phyloP scores from a whole-genome alignment of 306 rosid species.

The Hippophae gyantsensis region DNA sequence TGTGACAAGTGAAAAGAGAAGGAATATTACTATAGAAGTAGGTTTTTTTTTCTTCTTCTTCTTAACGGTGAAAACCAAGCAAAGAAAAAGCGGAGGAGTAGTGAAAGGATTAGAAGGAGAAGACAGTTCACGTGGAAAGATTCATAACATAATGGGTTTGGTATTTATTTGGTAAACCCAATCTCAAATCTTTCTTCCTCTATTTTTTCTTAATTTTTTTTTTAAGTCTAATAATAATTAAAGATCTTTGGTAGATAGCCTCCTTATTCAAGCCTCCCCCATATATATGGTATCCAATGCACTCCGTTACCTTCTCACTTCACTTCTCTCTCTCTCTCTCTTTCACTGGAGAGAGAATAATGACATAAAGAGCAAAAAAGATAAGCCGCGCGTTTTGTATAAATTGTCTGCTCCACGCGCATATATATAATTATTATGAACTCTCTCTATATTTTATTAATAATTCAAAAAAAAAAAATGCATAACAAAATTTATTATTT shows the following conservation, averaged over 20 bases:
- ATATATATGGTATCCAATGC: conserved; percentile 61
- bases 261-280: conserved; percentile 35
- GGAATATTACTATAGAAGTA: not conserved
- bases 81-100: conserved; percentile 2
- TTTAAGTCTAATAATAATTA: not conserved
- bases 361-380: not conserved
- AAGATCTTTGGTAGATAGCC: conserved; percentile 29
- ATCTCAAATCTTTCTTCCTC: conserved; percentile 13
- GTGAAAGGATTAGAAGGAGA: not conserved
- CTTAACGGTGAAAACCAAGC: conserved; percentile 54
- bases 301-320: not conserved
- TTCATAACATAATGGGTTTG: conserved; percentile 49
- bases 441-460: too few species aligned
- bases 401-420: too few species aligned
- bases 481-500: too few species aligned
- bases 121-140: conserved; percentile 70
- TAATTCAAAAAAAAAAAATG: too few species aligned
- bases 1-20: not conserved
- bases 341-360: not conserved
- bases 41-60: not conserved
- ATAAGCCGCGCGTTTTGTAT: too few species aligned
- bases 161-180: conserved; percentile 47
- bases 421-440: too few species aligned
- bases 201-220: not conserved
- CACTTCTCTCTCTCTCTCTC: not conserved